Evolutionary conservation across 2,329 filamentous ascomycete species (phyloP), one percentile per base, ranked within the genome.

Genomic region (Diplodia scrobiculata): DNA sequence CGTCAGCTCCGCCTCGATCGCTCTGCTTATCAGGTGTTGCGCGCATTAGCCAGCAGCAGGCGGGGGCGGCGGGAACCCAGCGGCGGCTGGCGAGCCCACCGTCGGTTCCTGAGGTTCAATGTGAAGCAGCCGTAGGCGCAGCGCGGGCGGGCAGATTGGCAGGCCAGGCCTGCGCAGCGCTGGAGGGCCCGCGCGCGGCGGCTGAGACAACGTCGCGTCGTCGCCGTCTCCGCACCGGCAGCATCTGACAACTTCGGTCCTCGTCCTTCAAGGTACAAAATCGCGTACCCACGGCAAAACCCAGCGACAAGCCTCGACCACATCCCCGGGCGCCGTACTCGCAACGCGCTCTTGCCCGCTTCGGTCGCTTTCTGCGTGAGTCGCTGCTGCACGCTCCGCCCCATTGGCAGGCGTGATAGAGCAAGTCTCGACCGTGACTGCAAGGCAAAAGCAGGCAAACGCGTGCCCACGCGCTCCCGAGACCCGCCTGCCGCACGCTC

Each of bases 361-460:
- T 60, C 55, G 55, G 41, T 47, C 25, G 55, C 58, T 34, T 36
- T 62, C 45, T 63, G 60, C 60, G 60, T 63, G 60, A 63, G 60
- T 52, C 21, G 60, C 60, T 17, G 60, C 60, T 53, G 48, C 48
- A 52, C 60, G 60, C 47, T 38, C 50, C 48, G 59, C 60, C 50
- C 50, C 60, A 63, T 63, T 63, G 60, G 60, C 60, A 62, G 58
- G 55, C 55, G 55, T 34, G 41, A 62, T 50, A 50, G 41, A 62
- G 45, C 27, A 47, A 14, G 38, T 45, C 45, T 50, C 58, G 60
- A 63, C 52, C 34, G 52, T 54, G 52, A 54, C 60, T 63, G 60
- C 60, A 63, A 53, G 60, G 48, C 47, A 63, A 63, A 63, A 63
- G 48, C 50, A 63, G 60, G 60, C 60, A 63, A 63, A 63, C 60